Conservation (phyloP, 768 basidiomycete species). For the Collybia sordida region DNA sequence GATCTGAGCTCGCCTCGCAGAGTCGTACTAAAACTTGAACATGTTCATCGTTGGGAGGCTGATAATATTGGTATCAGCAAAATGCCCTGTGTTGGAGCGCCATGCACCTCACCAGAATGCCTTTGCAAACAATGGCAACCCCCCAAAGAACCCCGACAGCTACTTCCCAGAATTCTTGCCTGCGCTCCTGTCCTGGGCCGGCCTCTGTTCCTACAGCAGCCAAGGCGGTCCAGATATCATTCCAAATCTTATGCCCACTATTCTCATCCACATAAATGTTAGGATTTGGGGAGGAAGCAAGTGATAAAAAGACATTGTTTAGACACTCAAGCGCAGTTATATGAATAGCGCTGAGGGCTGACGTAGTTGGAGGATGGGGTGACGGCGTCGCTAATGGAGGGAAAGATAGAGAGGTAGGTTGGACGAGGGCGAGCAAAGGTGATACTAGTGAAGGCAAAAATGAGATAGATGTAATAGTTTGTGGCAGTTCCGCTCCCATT, state of each 20-base stretch:
- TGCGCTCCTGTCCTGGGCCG: conserved; percentile 62
- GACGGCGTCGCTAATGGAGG: conserved; percentile 69
- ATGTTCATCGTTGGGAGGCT: conserved; percentile 63
- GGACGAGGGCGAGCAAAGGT: conserved; percentile 67
- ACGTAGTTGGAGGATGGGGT: conserved; percentile 85
- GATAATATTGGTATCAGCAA: conserved; percentile 1
- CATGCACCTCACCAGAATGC: conserved; percentile 49
- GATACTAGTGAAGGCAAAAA: conserved; percentile 64
- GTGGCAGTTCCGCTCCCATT: conserved; percentile 44
- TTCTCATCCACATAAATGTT: conserved; percentile 43
- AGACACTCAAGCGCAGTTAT: conserved; percentile 85
- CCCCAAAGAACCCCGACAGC: conserved; percentile 88
- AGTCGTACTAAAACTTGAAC: conserved; percentile 66
- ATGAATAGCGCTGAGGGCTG: conserved; percentile 81
- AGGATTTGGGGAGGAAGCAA: conserved; percentile 48
- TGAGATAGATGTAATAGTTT: conserved; percentile 30
- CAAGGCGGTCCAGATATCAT: conserved; percentile 63
- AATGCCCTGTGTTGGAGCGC: not conserved
- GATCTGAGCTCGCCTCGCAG: conserved; percentile 54
- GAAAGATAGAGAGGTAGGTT: conserved; percentile 81
- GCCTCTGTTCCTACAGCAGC: conserved; percentile 57
- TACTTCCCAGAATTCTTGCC: conserved; percentile 76
- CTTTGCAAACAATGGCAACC: conserved; percentile 74
- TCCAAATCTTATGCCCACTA: conserved; percentile 59
- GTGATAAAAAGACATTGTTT: conserved; percentile 83